These are phyloP conservation scores for Helianthus tuberosus DNA, from an alignment of 129 eudicot genomes.

Conservation along the genomic window DNA sequence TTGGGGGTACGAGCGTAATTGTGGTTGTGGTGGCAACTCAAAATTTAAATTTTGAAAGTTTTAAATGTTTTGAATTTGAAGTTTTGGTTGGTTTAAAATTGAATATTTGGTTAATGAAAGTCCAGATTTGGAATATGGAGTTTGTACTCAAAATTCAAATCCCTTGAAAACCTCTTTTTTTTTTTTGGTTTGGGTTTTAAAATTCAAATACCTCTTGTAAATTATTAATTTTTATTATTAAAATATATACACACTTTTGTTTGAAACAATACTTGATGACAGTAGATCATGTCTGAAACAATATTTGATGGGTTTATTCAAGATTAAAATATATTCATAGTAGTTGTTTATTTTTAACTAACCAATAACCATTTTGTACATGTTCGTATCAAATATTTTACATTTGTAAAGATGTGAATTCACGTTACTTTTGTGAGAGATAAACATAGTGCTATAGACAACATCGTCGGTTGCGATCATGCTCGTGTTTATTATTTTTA, in stretches of 20 bases:
- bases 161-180: background rate
- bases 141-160: conserved; percentile 1
- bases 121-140: background rate
- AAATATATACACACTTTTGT: background rate
- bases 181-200: background rate
- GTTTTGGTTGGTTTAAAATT: background rate
- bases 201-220: background rate
- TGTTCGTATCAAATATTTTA: no score
- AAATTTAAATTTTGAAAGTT: conserved; percentile 11
- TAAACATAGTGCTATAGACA: no score
- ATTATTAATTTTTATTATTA: no score
- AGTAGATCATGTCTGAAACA: no score
- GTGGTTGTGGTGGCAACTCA: conserved; percentile 8
- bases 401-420: no score
- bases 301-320: no score
- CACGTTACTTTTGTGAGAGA: no score
- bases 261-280: background rate
- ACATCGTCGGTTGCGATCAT: no score
- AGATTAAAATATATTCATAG: no score
- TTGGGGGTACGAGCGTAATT: conserved; percentile 22
- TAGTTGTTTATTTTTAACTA: no score
- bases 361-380: no score
- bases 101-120: background rate
- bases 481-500: no score
- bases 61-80: background rate